Evolutionary conservation across 2,329 filamentous ascomycete genomes (phyloP).

Genomic region (Colletotrichum somersetense): DNA sequence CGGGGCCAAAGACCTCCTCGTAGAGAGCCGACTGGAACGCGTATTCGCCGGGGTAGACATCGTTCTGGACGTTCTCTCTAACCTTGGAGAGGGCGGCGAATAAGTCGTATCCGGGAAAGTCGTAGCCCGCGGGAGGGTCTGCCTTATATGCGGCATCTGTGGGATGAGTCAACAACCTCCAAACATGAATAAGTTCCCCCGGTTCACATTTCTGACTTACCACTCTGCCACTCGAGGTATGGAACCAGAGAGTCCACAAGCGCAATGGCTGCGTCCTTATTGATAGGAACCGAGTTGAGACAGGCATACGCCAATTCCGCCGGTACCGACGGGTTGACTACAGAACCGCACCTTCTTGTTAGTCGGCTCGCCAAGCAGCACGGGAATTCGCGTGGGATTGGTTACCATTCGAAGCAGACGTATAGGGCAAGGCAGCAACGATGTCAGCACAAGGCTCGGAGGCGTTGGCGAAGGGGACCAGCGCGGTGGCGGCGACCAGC

Average conservation of each 20-base stretch:
- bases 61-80: slow-evolving; percentile 48
- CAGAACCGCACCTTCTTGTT: not conserved
- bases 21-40: slow-evolving; percentile 58
- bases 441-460: slow-evolving; percentile 31
- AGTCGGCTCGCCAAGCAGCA: not conserved
- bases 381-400: not conserved
- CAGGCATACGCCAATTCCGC: slow-evolving; percentile 56
- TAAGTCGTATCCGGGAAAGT: slow-evolving; percentile 57
- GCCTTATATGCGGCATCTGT: slow-evolving; percentile 59
- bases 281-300: slow-evolving; percentile 56
- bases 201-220: slow-evolving; percentile 40
- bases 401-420: slow-evolving; percentile 17
- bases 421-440: slow-evolving; percentile 23
- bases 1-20: slow-evolving; percentile 52
- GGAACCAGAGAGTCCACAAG: slow-evolving; percentile 55
- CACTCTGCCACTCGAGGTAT: slow-evolving; percentile 58
- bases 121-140: slow-evolving; percentile 64
- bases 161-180: not conserved
- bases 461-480: slow-evolving; percentile 9
- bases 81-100: slow-evolving; percentile 52
- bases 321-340: slow-evolving; percentile 45
- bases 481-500: slow-evolving; percentile 12
- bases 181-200: not conserved
- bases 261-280: slow-evolving; percentile 54
- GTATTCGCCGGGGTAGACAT: slow-evolving; percentile 55